Evolutionary conservation across 2,329 filamentous ascomycete species (phyloP).

Genomic region (Simplicillium aogashimaense): DNA sequence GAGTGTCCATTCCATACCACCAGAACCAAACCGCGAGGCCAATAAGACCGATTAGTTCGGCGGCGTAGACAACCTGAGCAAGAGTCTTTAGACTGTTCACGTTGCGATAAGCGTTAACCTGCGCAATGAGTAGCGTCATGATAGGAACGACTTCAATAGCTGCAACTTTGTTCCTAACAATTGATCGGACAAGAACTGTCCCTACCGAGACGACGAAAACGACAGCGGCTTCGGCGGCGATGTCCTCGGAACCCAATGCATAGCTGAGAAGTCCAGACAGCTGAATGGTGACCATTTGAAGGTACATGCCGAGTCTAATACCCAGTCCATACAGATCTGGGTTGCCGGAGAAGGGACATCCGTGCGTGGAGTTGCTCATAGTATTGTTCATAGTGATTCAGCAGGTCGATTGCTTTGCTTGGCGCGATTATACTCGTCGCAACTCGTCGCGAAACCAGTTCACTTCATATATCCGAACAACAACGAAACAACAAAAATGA

Average conservation of each 20-base stretch:
- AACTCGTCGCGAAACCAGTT: too few species aligned
- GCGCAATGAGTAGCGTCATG: conserved; percentile 12
- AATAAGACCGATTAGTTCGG: conserved; percentile 10
- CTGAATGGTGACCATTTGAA: conserved; percentile 15
- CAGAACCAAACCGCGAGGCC: conserved; percentile 13
- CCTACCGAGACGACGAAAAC: conserved; percentile 12
- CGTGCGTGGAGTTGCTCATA: too few species aligned
- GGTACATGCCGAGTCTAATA: conserved; percentile 17
- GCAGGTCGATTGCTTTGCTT: too few species aligned
- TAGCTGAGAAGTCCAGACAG: conserved; percentile 11
- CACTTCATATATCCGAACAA: too few species aligned
- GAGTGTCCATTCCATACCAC: conserved; percentile 14
- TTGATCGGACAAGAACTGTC: conserved; percentile 10
- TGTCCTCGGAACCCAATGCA: conserved; percentile 10
- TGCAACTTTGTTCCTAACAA: conserved; percentile 6
- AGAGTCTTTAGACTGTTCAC: conserved; percentile 7
- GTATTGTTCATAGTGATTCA: too few species aligned
- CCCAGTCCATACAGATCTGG: conserved; percentile 17
- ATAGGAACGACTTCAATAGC: conserved; percentile 14
- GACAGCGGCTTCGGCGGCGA: conserved; percentile 12
- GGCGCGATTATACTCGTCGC: too few species aligned
- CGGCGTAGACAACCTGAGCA: conserved; percentile 8
- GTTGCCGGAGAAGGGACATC: conserved; percentile 13
- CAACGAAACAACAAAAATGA: too few species aligned
- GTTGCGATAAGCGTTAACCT: conserved; percentile 11